Evolutionary conservation across 2,329 filamentous ascomycete species (phyloP).

Genomic region (Pezicula radicicola): DNA sequence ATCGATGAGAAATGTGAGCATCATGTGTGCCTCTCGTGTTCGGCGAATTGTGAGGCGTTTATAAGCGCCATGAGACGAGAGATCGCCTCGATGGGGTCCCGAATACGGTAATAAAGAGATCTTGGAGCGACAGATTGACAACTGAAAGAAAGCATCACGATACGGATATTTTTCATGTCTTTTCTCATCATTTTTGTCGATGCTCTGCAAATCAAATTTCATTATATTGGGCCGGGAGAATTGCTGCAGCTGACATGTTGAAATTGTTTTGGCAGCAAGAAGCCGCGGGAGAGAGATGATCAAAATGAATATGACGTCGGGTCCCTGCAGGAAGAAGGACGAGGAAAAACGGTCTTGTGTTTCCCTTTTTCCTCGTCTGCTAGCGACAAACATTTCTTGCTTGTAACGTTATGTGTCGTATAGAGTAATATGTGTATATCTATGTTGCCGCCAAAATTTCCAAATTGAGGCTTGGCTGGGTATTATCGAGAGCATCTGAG

Average conservation of each 20-base stretch:
- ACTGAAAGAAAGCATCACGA: too few species aligned
- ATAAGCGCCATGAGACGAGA: not conserved
- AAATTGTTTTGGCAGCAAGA: conserved; percentile 8
- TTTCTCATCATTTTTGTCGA: too few species aligned
- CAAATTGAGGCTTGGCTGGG: too few species aligned
- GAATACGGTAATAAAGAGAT: too few species aligned
- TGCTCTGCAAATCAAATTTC: too few species aligned
- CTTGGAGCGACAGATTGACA: too few species aligned
- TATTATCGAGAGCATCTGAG: too few species aligned
- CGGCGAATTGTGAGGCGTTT: not conserved
- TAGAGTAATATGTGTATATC: too few species aligned
- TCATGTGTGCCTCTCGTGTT: not conserved
- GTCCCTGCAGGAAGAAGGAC: conserved; percentile 17
- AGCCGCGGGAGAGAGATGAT: conserved; percentile 9
- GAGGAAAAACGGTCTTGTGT: conserved; percentile 10
- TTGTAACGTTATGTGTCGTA: not conserved
- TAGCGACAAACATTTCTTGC: not conserved
- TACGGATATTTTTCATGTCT: too few species aligned
- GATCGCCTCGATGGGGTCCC: too few species aligned
- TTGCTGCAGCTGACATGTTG: conserved; percentile 9
- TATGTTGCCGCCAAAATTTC: too few species aligned
- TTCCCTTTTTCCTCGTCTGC: not conserved
- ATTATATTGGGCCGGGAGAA: too few species aligned
- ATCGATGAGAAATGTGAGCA: conserved; percentile 2
- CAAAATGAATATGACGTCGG: conserved; percentile 23